Evolutionary conservation across 2,329 filamentous ascomycete genomes (phyloP).

Genomic region (Fusarium sarcochroum): DNA sequence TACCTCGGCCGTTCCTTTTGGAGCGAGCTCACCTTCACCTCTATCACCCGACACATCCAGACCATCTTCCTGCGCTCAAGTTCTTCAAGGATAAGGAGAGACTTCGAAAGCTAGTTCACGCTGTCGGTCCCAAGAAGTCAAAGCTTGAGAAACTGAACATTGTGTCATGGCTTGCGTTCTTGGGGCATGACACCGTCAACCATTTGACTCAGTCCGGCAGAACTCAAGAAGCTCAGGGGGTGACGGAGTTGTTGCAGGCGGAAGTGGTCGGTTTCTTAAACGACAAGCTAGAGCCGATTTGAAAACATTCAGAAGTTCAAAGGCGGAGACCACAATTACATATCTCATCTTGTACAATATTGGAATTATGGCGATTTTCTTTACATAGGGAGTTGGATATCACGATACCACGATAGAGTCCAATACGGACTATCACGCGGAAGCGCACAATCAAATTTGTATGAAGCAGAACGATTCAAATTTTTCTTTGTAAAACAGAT

Average conservation of each 20-base stretch:
- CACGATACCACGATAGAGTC: constrained; percentile 33
- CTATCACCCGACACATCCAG: constrained; percentile 67
- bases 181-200: constrained; percentile 64
- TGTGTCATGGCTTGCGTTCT: constrained; percentile 56
- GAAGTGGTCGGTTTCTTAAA: constrained; percentile 53
- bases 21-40: constrained; percentile 69
- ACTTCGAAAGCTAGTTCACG: constrained; percentile 49
- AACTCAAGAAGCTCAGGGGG: constrained; percentile 57
- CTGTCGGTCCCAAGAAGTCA: constrained; percentile 45
- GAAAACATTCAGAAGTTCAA: constrained; percentile 2
- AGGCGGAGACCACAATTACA: neutral
- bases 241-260: constrained; percentile 56
- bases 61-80: constrained; percentile 61
- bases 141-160: constrained; percentile 50
- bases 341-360: constrained; percentile 19
- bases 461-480: constrained; percentile 2
- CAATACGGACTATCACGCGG: constrained; percentile 5
- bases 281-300: constrained; percentile 42
- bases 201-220: constrained; percentile 59
- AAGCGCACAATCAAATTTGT: constrained; percentile 14
- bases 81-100: constrained; percentile 58
- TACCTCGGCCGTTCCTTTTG: constrained; percentile 56
- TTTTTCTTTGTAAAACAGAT: constrained; percentile 13
- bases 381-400: constrained; percentile 17
- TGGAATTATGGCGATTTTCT: constrained; percentile 16